Base-by-base conservation (phyloP, 768 basidiomycete genomes). In the Boletus eberwhitei region DNA sequence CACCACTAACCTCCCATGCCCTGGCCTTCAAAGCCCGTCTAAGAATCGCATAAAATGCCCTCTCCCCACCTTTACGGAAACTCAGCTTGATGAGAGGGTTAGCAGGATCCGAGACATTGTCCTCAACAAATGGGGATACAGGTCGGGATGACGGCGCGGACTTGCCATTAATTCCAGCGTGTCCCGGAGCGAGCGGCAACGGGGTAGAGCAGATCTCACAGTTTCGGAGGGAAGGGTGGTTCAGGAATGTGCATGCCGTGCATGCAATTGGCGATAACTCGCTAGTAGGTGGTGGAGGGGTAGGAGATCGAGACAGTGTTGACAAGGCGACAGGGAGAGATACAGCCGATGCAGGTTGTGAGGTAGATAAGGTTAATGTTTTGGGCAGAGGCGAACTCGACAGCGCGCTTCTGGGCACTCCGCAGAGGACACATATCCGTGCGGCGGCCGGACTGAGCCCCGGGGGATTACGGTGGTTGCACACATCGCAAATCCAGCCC, bases 11-110 rank as follows among this genome's bases (percentile, higher is more conserved):
- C 77, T 88, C 85, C 94, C 94, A 96, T 35, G 79, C 80, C 66
- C 86, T 91, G 5, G 79, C 76, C 57, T 82, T 78, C 46, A 96
- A 65, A 41, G 84, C 81, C 19, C 82, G 77, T 69, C 88, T 91
- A 36, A 98, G 75, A 12, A 81, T 78, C 17, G 81, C 75, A 69
- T 99, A 98, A 60, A 93, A 88, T 1, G 79, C 61, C 70, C 88
- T 88, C 67, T 90, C 93, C 0, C 95, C 95, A 4, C 95, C 93
- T 67, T 85, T 90, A 40, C 96, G 79, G 69, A 99, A 98, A 70
- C 91, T 94, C 52, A 99, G 67, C 60, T 90, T 88, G 45, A 97
- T 81, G 53, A 86, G 75, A 31, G 76, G 64, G n/a, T 74, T 66
- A 7, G 64, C 62, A 11, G 72, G 66, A 36, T 70, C 65, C 29